Conservation (phyloP, 192 early-diverging fungal species). For the Allomyces macrogynus region DNA sequence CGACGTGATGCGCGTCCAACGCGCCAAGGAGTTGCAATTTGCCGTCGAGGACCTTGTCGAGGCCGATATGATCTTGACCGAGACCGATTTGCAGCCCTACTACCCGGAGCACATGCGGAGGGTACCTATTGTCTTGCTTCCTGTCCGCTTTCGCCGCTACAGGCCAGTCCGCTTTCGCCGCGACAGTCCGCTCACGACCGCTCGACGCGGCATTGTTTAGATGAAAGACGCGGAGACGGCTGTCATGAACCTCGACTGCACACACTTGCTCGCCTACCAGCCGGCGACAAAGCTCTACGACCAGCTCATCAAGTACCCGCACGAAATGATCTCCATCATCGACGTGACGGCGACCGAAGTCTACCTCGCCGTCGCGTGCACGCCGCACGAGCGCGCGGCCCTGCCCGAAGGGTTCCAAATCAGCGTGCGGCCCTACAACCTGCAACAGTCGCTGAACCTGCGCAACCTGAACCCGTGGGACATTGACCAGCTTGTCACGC, state of each 20-base stretch:
- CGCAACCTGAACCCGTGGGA: constrained; percentile 89
- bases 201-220: constrained; percentile 12
- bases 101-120: constrained; percentile 33
- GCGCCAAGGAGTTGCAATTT: constrained; percentile 15
- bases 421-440: constrained; percentile 60
- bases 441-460: constrained; percentile 59
- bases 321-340: constrained; percentile 86
- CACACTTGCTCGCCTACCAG: constrained; percentile 51
- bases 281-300: constrained; percentile 51
- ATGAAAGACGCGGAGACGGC: constrained; percentile 42
- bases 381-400: constrained; percentile 23
- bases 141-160: too few relatives aligned
- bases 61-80: constrained; percentile 12
- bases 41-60: constrained; percentile 10
- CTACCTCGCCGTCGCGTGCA: constrained; percentile 35
- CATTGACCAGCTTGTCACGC: constrained; percentile 86
- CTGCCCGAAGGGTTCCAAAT: constrained; percentile 24
- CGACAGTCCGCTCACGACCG: too few relatives aligned
- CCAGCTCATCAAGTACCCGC: constrained; percentile 78
- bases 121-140: neutral
- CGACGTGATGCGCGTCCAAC: constrained; percentile 12
- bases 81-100: constrained; percentile 52
- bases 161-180: too few relatives aligned
- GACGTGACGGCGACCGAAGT: constrained; percentile 54
- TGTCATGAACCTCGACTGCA: constrained; percentile 75